phyloP scores from a whole-genome alignment of 306 rosid genomes.

The Prosopis cineraria region DNA sequence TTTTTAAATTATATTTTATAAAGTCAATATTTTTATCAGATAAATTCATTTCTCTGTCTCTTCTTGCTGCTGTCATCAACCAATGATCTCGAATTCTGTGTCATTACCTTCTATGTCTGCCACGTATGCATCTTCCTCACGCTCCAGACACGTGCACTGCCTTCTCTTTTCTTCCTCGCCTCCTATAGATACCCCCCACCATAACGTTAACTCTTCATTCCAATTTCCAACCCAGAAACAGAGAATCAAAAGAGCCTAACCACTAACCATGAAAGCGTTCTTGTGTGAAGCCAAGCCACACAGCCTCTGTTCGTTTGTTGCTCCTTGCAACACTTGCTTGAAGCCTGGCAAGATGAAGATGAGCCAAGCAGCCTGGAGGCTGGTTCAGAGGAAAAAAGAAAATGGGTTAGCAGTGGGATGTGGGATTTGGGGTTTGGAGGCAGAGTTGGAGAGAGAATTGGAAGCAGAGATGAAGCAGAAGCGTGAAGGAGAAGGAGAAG shows the following conservation, averaged over 20 bases:
- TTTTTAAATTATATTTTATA: no score
- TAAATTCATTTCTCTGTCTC: no score
- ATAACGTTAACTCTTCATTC: neutral
- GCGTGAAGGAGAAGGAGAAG: conserved; percentile 30
- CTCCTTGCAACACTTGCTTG: neutral
- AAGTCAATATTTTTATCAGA: no score
- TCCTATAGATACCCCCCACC: neutral
- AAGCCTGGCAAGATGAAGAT: neutral
- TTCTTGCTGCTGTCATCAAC: neutral
- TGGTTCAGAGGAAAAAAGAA: neutral
- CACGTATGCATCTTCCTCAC: neutral
- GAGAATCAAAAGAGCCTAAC: neutral
- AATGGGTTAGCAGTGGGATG: conserved; percentile 32
- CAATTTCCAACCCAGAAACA: neutral
- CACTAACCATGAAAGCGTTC: conserved; percentile 39
- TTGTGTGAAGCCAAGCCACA: conserved; percentile 19
- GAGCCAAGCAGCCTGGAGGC: neutral
- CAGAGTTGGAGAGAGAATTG: conserved; percentile 49
- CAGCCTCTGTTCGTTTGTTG: conserved; percentile 3
- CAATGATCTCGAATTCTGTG: neutral
- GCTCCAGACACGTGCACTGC: neutral
- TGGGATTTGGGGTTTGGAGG: conserved; percentile 35
- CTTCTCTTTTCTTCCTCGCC: no score
- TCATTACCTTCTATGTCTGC: neutral
- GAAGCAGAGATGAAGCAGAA: conserved; percentile 47